Evolutionary conservation across 1,139 yeast species (phyloP).

Genomic region (Lipomyces yarrowii): DNA sequence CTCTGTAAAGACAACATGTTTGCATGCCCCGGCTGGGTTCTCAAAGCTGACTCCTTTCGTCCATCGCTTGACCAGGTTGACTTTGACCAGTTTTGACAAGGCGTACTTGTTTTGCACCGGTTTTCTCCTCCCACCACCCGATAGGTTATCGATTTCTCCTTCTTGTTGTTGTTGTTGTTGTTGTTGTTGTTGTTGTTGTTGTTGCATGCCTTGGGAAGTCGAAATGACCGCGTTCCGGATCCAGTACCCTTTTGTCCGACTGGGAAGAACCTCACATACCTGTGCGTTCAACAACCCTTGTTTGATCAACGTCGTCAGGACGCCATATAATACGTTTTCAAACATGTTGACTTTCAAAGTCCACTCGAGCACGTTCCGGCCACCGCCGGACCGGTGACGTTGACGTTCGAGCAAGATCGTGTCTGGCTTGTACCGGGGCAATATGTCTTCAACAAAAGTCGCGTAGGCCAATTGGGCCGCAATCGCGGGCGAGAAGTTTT

Average conservation of each 20-base stretch:
- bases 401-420: conserved; percentile 58
- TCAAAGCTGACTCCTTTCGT: conserved; percentile 2
- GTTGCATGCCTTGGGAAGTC: conserved; percentile 9
- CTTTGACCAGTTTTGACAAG: conserved; percentile 13
- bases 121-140: neutral
- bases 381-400: conserved; percentile 53
- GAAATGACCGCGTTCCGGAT: conserved; percentile 33
- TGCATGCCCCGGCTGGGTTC: neutral
- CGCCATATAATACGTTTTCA: conserved; percentile 51
- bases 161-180: neutral
- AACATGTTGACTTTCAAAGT: conserved; percentile 55
- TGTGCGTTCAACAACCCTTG: conserved; percentile 16
- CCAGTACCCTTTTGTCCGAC: conserved; percentile 39
- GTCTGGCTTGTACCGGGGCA: conserved; percentile 41
- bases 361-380: conserved; percentile 52
- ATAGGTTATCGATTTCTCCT: too few species aligned
- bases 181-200: too few species aligned
- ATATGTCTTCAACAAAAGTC: conserved; percentile 10
- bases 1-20: conserved; percentile 8
- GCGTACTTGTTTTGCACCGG: conserved; percentile 4
- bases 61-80: conserved; percentile 12
- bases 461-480: conserved; percentile 14
- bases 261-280: conserved; percentile 39
- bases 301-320: conserved; percentile 37
- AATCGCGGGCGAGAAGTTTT: conserved; percentile 1